Evolutionary conservation across 768 basidiomycete genomes (phyloP), one percentile per base, ranked within the genome.

Genomic region (Chiua virens): DNA sequence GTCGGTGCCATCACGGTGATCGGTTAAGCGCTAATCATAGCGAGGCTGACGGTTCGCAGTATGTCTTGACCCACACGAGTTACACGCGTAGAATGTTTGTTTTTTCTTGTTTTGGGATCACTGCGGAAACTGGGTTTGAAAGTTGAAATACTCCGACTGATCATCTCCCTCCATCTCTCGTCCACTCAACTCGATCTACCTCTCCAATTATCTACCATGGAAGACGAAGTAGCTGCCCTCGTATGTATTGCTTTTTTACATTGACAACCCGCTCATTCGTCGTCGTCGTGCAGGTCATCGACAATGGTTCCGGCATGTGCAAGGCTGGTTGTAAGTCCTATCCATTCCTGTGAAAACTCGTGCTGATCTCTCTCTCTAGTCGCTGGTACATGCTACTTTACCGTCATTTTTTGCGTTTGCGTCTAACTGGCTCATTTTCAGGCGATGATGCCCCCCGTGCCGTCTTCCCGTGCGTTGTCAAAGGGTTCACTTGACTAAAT

Each of bases 281-380:
- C 25, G 25, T 36, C 23, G 25, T 21, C 42, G 14, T 2, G n/a
- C 44, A 89, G 88, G 89, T 91, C 73, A 87, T 90, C 70, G 88
- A 92, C 74, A 91, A 91, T 73, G 92, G 92, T 68, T 98, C 95
- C 68, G 96, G 95, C 75, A 98, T 98, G 95, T 98, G 95, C 88
- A 98, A 98, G 79, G 96, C 96, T 83, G 96, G 97, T 76, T 93
- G 90, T 92, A 71, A 64, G 88, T 86, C 35, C 57, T 60, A 61
- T 49, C 50, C 23, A 28, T 43, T 55, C 44, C 35, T 30, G 35
- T 20, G 34, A 22, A 21, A 30, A 27, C 38, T 42, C 59, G 64
- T 17, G 66, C 65, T 65, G 42, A 62, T 42, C 49, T 20, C 41
- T 42, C 46, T 58, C 38, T 51, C 61, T 36, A 87, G 85, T 86